Base-by-base conservation (phyloP, 345 rosid genomes). In the Viola odorata region DNA sequence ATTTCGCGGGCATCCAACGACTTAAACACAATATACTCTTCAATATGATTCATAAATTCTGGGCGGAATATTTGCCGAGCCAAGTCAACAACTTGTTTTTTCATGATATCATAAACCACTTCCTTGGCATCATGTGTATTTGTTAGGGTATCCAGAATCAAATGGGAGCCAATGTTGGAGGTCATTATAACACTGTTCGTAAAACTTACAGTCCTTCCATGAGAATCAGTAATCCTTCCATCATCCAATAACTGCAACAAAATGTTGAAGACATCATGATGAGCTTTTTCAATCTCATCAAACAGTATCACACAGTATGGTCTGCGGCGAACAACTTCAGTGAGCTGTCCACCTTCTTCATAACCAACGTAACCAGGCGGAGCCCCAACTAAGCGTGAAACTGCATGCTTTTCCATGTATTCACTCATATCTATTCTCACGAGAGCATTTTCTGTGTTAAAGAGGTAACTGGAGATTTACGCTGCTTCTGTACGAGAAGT, bases 231-330 rank as follows among this genome's bases (percentile, higher is more conserved):
- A n/a, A n/a, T n/a, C n/a, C n/a, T n/a, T n/a, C n/a, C n/a, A n/a
- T n/a, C n/a, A n/a, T n/a, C n/a, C n/a, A n/a, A n/a, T n/a, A 94
- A 72, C 58, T 90, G 96, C 58, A 94, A 65, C 75, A 90, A 67
- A 67, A 94, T 90, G 71, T 90, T 94, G 75, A 90, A 94, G 67
- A 86, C 95, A 49, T 90, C 97, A 37, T 79, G 91, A 64, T 88
- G 99, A 0, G 99, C 99, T 79, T 94, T 94, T 83, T 94, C 97
- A 11, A 94, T 88, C 75, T 90, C 99, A 60, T 94, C 97, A 58
- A 94, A 90, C 58, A 94, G 81, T 36, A 94, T 86, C 10, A 90
- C 97, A 1, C 91, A 94, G 14, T 90, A 94, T 0, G 99, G 99
- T 68, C 97, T 81, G 66, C 97, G 77, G n/a, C 99, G 97, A 63